Conservation (phyloP, 2,329 filamentous ascomycete genomes). For the Botrytis squamosa region DNA sequence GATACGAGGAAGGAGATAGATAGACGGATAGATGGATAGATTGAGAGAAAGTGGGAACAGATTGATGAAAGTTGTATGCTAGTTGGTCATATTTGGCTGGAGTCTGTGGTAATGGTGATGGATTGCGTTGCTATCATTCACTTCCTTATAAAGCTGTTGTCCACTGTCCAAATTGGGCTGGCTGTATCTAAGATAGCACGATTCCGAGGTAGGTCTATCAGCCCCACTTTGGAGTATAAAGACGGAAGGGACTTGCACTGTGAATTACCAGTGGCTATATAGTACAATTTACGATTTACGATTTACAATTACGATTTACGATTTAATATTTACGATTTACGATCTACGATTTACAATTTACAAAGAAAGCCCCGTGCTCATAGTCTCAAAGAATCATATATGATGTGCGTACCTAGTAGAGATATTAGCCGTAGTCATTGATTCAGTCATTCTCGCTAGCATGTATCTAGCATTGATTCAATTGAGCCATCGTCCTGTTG, state of each 20-base stretch:
- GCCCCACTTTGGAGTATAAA: slow-evolving; percentile 5
- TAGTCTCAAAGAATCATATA: background rate
- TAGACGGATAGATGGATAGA: background rate
- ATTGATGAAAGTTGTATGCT: background rate
- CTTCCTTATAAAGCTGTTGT: background rate
- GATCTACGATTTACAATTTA: no score
- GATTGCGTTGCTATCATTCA: background rate
- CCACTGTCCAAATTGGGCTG: background rate
- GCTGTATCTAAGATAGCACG: background rate
- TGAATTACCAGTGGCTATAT: background rate
- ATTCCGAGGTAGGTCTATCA: background rate
- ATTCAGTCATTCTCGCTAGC: background rate
- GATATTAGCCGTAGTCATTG: background rate
- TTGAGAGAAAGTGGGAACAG: slow-evolving; percentile 14
- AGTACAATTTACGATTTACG: no score
- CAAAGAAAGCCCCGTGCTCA: background rate
- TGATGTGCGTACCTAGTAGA: background rate
- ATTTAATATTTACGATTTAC: no score
- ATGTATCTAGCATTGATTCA: background rate
- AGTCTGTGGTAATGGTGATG: background rate
- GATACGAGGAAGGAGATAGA: background rate
- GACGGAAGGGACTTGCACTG: slow-evolving; percentile 1
- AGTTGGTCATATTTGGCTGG: background rate
- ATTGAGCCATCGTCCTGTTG: background rate
- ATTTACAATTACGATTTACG: no score